Evolutionary conservation across 176 grass and related monocot genomes (phyloP).

Genomic region (Leersia perrieri): DNA sequence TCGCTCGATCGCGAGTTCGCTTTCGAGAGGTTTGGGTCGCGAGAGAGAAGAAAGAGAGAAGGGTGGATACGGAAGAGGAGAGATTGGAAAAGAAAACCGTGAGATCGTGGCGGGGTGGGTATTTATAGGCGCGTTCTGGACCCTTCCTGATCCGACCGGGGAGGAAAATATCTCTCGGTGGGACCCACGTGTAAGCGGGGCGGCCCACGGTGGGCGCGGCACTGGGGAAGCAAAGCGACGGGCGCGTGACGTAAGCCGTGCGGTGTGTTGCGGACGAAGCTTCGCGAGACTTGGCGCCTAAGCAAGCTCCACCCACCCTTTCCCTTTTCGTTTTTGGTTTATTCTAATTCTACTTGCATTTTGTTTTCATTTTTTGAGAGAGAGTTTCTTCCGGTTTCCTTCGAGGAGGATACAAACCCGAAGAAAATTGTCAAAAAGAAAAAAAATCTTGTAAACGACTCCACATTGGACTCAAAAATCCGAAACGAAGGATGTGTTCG

Average conservation of each 20-base stretch:
- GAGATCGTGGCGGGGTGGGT: fast-evolving
- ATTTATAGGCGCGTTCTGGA: constrained; percentile 14
- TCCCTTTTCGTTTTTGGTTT: neutral
- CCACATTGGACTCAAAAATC: too few species aligned
- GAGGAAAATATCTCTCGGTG: constrained; percentile 29
- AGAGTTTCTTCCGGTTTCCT: too few species aligned
- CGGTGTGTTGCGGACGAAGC: constrained; percentile 21
- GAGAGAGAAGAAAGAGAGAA: neutral
- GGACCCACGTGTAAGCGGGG: neutral
- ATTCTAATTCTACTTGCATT: too few species aligned
- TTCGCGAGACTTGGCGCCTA: constrained; percentile 35
- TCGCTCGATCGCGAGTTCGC: neutral
- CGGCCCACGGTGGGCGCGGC: neutral
- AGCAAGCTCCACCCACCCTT: neutral
- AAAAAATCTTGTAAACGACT: too few species aligned
- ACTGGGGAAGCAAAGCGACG: too few species aligned
- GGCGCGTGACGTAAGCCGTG: constrained; percentile 27
- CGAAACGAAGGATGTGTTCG: too few species aligned
- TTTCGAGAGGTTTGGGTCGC: neutral
- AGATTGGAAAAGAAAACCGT: neutral
- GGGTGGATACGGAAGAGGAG: fast-evolving
- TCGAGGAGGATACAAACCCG: too few species aligned
- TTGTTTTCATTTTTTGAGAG: too few species aligned
- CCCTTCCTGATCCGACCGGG: neutral
- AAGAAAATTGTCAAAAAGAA: too few species aligned